phyloP scores from a whole-genome alignment of 805 yeast genomes.

The Metschnikowia similis region DNA sequence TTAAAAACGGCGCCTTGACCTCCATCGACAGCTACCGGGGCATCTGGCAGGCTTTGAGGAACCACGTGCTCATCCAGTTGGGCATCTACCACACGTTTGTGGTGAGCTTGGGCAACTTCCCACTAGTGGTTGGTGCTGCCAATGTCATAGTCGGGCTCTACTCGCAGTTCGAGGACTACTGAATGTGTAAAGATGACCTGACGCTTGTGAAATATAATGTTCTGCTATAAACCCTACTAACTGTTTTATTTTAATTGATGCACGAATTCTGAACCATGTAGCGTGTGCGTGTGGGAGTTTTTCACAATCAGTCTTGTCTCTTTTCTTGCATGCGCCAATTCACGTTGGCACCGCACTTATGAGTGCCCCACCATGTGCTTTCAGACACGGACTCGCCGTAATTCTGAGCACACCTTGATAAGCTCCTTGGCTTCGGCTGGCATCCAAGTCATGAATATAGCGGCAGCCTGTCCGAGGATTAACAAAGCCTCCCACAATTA shows the following conservation, averaged over 20 bases:
- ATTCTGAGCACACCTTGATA: too few species aligned
- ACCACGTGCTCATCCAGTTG: conserved; percentile 32
- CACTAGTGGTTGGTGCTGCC: conserved; percentile 44
- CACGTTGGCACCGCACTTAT: too few species aligned
- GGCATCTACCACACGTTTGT: conserved; percentile 36
- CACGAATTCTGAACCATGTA: not conserved
- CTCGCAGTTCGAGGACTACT: conserved; percentile 46
- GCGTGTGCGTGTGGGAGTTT: too few species aligned
- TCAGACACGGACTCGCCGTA: too few species aligned
- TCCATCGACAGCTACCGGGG: conserved; percentile 24
- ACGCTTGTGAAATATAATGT: conserved; percentile 2
- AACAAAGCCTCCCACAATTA: too few species aligned
- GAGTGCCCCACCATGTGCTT: too few species aligned
- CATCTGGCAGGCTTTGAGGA: conserved; percentile 24
- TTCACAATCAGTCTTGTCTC: too few species aligned
- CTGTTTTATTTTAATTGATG: not conserved
- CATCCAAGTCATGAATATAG: too few species aligned
- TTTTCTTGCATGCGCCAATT: too few species aligned
- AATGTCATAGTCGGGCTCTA: conserved; percentile 46
- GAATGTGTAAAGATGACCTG: conserved; percentile 2
- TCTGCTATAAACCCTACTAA: conserved; percentile 2
- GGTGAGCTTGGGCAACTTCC: conserved; percentile 42
- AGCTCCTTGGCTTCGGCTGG: too few species aligned
- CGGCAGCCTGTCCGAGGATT: too few species aligned
- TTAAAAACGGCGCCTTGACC: conserved; percentile 30